Evolutionary conservation across 2,329 filamentous ascomycete species (phyloP).

Genomic region (Fusarium duplospermum): DNA sequence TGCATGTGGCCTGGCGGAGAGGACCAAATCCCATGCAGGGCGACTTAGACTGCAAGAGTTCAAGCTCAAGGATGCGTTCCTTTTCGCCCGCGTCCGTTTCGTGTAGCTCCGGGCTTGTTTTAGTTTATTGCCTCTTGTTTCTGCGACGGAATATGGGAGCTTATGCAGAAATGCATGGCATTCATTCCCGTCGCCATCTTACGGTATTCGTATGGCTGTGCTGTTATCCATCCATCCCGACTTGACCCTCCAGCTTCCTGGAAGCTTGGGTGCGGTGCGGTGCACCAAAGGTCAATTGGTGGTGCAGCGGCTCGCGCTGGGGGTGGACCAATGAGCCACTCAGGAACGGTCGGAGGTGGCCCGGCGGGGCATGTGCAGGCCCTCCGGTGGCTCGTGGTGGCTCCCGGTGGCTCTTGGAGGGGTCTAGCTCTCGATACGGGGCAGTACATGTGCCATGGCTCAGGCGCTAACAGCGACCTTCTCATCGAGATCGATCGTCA

Average conservation of each 20-base stretch:
- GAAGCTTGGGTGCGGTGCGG: neutral
- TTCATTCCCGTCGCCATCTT: neutral
- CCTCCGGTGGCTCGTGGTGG: neutral
- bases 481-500: constrained; percentile 49
- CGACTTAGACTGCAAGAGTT: neutral
- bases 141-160: neutral
- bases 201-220: no score
- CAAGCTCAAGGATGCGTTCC: neutral
- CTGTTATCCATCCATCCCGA: neutral
- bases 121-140: neutral
- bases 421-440: constrained; percentile 32
- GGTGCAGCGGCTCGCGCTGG: constrained; percentile 13
- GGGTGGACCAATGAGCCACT: constrained; percentile 7
- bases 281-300: neutral
- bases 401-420: neutral
- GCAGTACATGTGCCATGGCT: constrained; percentile 35
- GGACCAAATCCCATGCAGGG: neutral
- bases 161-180: neutral
- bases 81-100: neutral
- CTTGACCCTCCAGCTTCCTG: neutral
- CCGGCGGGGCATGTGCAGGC: constrained; percentile 11
- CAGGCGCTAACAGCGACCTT: constrained; percentile 38
- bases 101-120: neutral
- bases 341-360: constrained; percentile 16
- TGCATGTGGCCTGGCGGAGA: neutral